These are phyloP conservation scores for Priceomyces fermenticarens DNA, from an alignment of 805 yeast genomes.

Conservation along the genomic window DNA sequence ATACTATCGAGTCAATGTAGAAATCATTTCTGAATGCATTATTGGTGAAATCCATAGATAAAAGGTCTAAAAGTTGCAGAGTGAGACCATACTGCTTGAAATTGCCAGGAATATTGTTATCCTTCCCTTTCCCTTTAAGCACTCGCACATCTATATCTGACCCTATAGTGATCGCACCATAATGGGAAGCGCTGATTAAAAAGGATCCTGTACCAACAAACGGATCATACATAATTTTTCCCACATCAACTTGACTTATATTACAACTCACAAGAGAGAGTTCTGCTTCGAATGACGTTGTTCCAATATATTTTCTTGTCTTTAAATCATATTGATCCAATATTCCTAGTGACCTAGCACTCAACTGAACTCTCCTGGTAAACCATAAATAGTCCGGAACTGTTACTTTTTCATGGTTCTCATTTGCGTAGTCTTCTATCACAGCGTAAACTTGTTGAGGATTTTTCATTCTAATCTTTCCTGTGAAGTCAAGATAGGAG, in stretches of 20 bases:
- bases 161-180: slow-evolving; percentile 78
- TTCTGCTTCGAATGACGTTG: slow-evolving; percentile 96
- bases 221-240: slow-evolving; percentile 82
- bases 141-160: slow-evolving; percentile 87
- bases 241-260: slow-evolving; percentile 68
- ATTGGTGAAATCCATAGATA: slow-evolving; percentile 94
- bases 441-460: slow-evolving; percentile 72
- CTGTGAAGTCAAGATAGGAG: slow-evolving; percentile 65
- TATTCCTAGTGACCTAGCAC: slow-evolving; percentile 60
- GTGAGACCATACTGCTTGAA: slow-evolving; percentile 70
- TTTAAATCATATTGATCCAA: slow-evolving; percentile 79
- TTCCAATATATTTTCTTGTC: slow-evolving; percentile 84
- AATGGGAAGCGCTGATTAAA: slow-evolving; percentile 80
- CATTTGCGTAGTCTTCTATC: slow-evolving; percentile 65
- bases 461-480: slow-evolving; percentile 72
- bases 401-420: slow-evolving; percentile 45
- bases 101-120: slow-evolving; percentile 56
- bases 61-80: slow-evolving; percentile 61
- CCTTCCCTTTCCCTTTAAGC: slow-evolving; percentile 63
- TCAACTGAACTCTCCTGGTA: slow-evolving; percentile 65
- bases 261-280: slow-evolving; percentile 84
- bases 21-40: slow-evolving; percentile 68
- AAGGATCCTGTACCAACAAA: slow-evolving; percentile 97
- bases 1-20: slow-evolving; percentile 73
- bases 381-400: slow-evolving; percentile 63